Base-by-base conservation (phyloP, 306 rosid genomes). In the Gleditsia sinensis region DNA sequence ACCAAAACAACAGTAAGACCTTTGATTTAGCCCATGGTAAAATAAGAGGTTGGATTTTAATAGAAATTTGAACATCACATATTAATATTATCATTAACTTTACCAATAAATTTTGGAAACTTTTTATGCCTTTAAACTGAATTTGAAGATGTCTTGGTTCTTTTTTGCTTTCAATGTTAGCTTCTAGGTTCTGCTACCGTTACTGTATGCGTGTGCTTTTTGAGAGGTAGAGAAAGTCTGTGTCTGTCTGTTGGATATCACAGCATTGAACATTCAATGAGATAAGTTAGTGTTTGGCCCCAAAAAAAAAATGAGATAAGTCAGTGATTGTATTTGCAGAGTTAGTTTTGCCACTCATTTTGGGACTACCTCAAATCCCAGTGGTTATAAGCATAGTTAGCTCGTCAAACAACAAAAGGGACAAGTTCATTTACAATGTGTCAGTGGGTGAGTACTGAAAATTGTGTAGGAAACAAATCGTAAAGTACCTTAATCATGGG, bases 401-500 rank as follows among this genome's bases (percentile, higher is more conserved):
- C 50, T 5, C 57, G 14, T 51, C 21, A 51, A 20, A 19, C 57
- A 6, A 50, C 28, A 8, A 50, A 50, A 3, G 25, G 28, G 25
- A 50, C 27, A 20, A 50, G 27, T 8, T 50, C 25, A 50, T 50
- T 21, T 51, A 20, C 57, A 20, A 1, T 6, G 9, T 14, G 3
- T 6, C 63, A 28, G 40, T 19, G 36, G 53, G 48, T 13, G 13
- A 19, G 51, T 40, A 55, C 28, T 46, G 42, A 63, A 12, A 72
- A 37, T 5, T n/a, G 20, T 63, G 69, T 7, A 28, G 42, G 24
- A n/a, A 24, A 2, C n/a, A 28, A 24, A 45, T 17, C 16, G 59
- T 9, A 7, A 1, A 63, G 39, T 74, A 93, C 97, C 92, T 78
- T 84, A 78, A 93, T 81, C 39, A 83, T 10, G 7, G 94, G 88